A percentile compares a stretch with the other conserved stretches of the same genome.
phyloP scores from a whole-genome alignment of 495 filamentous ascomycete species.

The Penicillium desertorum region DNA sequence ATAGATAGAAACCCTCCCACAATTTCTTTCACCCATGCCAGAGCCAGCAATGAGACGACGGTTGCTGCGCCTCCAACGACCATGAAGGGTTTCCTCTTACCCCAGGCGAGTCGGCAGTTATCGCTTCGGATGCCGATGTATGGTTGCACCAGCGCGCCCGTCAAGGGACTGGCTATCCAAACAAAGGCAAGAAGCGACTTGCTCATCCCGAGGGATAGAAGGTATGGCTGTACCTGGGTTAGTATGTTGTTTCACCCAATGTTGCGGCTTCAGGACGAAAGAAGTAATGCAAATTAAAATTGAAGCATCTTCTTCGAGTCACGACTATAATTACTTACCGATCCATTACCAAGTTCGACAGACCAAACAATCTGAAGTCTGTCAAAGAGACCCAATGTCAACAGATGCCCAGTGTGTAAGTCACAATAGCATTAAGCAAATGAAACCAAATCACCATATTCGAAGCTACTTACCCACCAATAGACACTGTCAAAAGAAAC shows the following conservation, averaged over 20 bases:
- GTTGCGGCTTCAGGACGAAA: neutral
- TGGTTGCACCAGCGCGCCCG: conserved; percentile 86
- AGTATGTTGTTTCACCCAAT: neutral
- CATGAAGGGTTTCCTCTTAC: conserved; percentile 89
- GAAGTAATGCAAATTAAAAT: neutral
- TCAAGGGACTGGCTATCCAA: conserved; percentile 90
- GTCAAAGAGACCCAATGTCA: conserved; percentile 1
- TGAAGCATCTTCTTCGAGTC: neutral
- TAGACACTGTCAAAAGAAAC: conserved; percentile 76
- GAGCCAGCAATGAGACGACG: conserved; percentile 65
- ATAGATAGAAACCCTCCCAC: conserved; percentile 66
- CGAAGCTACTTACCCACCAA: conserved; percentile 61
- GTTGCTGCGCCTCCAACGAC: conserved; percentile 71
- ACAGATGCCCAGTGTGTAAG: neutral
- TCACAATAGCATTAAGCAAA: neutral
- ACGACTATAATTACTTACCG: conserved; percentile 49
- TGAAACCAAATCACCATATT: neutral
- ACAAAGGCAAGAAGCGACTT: conserved; percentile 91
- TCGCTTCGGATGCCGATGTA: conserved; percentile 91
- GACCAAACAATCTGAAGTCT: conserved; percentile 93
- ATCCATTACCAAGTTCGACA: conserved; percentile 84
- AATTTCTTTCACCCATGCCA: conserved; percentile 82
- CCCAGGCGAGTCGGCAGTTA: conserved; percentile 75
- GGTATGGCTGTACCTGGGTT: conserved; percentile 49
- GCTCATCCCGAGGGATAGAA: conserved; percentile 79